A percentile compares a stretch with the other conserved stretches of the same genome.
phyloP scores from a whole-genome alignment of 1,284 basidiomycete species.

The Moesziomyces antarcticus region DNA sequence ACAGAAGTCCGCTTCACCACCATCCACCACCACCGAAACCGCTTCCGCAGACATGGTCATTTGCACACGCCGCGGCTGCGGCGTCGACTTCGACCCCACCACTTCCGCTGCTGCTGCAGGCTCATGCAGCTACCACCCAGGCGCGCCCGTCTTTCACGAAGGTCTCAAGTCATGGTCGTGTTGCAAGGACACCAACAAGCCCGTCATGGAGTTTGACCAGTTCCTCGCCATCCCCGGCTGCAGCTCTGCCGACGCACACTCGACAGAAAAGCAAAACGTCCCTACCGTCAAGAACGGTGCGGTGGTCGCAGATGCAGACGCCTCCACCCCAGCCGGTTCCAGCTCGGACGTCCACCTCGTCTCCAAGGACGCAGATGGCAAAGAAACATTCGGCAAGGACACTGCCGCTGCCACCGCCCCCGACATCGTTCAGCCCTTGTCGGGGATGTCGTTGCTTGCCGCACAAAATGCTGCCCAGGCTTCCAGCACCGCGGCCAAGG shows the following conservation, averaged over 20 bases:
- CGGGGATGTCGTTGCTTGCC: constrained; percentile 36
- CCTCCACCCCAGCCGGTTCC: constrained; percentile 5
- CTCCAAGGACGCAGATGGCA: constrained; percentile 32
- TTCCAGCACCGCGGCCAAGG: constrained; percentile 5
- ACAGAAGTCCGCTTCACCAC: background rate
- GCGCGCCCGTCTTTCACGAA: constrained; percentile 66
- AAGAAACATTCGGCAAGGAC: constrained; percentile 38
- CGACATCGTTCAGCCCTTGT: constrained; percentile 34
- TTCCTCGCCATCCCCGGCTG: constrained; percentile 64
- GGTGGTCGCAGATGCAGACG: constrained; percentile 26
- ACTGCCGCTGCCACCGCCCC: background rate
- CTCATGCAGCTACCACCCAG: constrained; percentile 62
- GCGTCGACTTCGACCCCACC: constrained; percentile 49
- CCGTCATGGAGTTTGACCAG: constrained; percentile 67
- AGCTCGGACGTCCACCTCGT: constrained; percentile 2
- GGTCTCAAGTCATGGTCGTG: constrained; percentile 67
- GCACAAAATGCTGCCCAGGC: constrained; percentile 38
- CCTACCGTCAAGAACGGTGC: constrained; percentile 41
- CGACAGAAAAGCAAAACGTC: constrained; percentile 50
- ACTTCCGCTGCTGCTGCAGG: constrained; percentile 10
- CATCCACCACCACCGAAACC: background rate
- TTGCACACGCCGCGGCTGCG: constrained; percentile 65
- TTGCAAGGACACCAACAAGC: constrained; percentile 66
- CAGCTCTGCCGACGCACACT: constrained; percentile 44
- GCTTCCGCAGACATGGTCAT: constrained; percentile 49